phyloP scores from a whole-genome alignment of 83 land plant genomes.

The Isoetes engelmannii region DNA sequence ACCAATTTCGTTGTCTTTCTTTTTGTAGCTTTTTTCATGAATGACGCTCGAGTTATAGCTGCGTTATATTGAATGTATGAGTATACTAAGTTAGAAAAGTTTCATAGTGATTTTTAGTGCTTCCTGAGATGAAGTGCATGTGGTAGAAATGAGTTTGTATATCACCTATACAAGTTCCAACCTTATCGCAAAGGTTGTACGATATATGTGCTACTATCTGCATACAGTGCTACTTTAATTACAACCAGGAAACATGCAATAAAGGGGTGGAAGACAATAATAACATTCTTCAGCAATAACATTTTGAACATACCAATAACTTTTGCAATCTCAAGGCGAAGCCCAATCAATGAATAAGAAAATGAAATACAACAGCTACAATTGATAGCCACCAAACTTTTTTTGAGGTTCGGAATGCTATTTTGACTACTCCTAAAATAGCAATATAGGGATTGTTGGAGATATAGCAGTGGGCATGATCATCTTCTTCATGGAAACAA shows the following conservation, averaged over 20 bases:
- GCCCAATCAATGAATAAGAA: constrained; percentile 55
- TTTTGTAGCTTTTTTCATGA: too few species aligned
- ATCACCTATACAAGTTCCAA: constrained; percentile 33
- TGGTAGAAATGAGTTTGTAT: too few species aligned
- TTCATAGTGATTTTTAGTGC: too few species aligned
- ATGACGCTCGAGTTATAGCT: too few species aligned
- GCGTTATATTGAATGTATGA: too few species aligned
- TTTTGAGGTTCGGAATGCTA: constrained; percentile 52
- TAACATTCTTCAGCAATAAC: too few species aligned
- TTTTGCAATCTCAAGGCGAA: constrained; percentile 46
- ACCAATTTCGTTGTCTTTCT: too few species aligned
- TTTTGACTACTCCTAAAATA: constrained; percentile 38
- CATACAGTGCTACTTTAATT: neutral
- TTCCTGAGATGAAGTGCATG: too few species aligned
- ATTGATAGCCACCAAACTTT: constrained; percentile 62
- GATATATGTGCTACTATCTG: constrained; percentile 36
- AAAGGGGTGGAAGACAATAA: too few species aligned
- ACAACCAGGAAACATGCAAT: neutral
- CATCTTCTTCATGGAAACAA: constrained; percentile 52
- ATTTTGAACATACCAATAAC: constrained; percentile 35
- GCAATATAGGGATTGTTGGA: constrained; percentile 47
- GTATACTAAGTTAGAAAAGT: too few species aligned
- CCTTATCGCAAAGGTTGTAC: constrained; percentile 52
- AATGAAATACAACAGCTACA: constrained; percentile 71
- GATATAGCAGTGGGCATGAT: constrained; percentile 36